A percentile compares a stretch with the other conserved stretches of the same genome.
These are phyloP conservation scores for Trichodelitschia bisporula DNA, from an alignment of 495 filamentous ascomycete genomes.

Conservation along the genomic window DNA sequence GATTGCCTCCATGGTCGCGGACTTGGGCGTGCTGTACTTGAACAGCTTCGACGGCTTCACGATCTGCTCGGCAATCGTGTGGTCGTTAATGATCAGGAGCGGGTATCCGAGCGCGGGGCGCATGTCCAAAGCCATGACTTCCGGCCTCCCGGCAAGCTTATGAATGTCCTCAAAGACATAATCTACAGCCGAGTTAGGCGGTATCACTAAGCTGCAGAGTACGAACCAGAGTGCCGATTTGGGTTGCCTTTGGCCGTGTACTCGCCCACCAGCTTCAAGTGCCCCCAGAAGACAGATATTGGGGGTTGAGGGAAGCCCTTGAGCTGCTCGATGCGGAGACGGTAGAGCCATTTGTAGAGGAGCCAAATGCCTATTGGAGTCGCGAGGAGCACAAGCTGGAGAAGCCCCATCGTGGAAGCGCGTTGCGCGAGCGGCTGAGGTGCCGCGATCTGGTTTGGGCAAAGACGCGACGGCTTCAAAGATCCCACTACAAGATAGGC, in stretches of 20 bases:
- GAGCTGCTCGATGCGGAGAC: too few species aligned
- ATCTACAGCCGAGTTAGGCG: slow-evolving; percentile 3
- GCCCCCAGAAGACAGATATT: not conserved
- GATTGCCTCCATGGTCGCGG: slow-evolving; percentile 13
- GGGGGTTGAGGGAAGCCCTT: not conserved
- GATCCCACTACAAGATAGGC: too few species aligned
- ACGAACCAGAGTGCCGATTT: not conserved
- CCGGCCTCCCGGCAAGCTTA: slow-evolving; percentile 1
- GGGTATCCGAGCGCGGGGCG: slow-evolving; percentile 12
- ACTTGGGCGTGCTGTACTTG: slow-evolving; percentile 21
- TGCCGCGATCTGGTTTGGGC: too few species aligned
- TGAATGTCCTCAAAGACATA: slow-evolving; percentile 4
- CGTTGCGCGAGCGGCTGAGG: too few species aligned
- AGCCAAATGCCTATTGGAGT: too few species aligned
- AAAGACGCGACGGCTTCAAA: too few species aligned
- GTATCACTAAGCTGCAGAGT: not conserved
- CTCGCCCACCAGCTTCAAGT: not conserved
- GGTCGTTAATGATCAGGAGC: slow-evolving; percentile 9
- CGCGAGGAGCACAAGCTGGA: too few species aligned
- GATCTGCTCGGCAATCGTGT: slow-evolving; percentile 10
- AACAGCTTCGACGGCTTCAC: slow-evolving; percentile 14
- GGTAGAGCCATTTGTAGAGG: too few species aligned
- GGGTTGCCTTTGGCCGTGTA: not conserved
- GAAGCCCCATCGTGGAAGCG: too few species aligned
- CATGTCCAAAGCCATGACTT: slow-evolving; percentile 8